Base-by-base conservation (phyloP, 108 stramenopile species). In the Licmophora abbreviata region DNA sequence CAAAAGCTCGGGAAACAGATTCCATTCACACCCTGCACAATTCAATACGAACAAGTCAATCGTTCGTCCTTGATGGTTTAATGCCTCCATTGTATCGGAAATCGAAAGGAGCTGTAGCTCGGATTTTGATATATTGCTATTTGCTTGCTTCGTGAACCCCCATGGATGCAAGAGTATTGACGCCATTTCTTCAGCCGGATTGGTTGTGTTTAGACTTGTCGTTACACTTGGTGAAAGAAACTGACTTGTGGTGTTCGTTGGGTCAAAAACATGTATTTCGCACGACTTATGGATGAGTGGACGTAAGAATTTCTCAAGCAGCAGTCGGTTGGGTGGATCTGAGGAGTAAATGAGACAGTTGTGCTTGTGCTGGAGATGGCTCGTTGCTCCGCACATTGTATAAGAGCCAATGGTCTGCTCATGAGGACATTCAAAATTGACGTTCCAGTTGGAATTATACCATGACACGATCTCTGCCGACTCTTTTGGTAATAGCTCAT, bases 1-100 rank as follows among this genome's bases (percentile, higher is more conserved):
- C 22, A 23, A 30, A 33, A 15, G 37, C 11, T 44, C 43, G n/a
- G n/a, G n/a, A n/a, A n/a, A n/a, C 8, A 44, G 17, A 15, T n/a
- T 44, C 43, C 43, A 44, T 44, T 44, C 43, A 44, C 43, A 44
- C 15, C 43, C 43, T 8, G 20, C 43, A 44, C 43, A 44, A 21
- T 44, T 8, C 22, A 44, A 9, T n/a, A 44, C 22, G 7, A 44
- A 17, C 20, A 44, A 8, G 22, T 44, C 43, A n/a, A 44, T 21
- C 20, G 15, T n/a, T n/a, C n/a, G n/a, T n/a, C n/a, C n/a, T 9
- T 8, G 7, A 18, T 44, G 43, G 22, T 21, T 21, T 7, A 44
- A 21, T 18, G 15, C 43, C 17, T 44, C 22, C 12, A 8, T 15
- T 17, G 43, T 44, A 8, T 44, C 43, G 8, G 15, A 21, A 15